These are phyloP conservation scores for Teunomyces panamensis DNA, from an alignment of 805 yeast species.

Conservation along the genomic window DNA sequence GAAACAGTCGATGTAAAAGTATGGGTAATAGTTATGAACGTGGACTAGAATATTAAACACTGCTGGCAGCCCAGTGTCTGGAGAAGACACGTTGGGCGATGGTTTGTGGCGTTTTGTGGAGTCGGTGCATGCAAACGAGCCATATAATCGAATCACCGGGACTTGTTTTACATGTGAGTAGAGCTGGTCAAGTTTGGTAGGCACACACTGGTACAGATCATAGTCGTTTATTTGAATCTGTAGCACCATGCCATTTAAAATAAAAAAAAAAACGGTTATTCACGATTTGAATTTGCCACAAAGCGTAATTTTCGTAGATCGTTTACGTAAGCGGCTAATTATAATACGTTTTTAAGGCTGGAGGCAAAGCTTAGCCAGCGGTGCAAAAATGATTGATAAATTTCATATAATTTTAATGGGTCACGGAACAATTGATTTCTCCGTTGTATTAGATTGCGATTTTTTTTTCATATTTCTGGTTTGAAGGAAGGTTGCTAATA, in stretches of 20 bases:
- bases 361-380: no score
- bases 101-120: not conserved
- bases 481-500: no score
- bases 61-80: not conserved
- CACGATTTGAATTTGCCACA: no score
- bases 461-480: no score
- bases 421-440: no score
- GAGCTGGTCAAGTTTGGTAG: conserved; percentile 52
- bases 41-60: conserved; percentile 50
- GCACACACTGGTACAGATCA: conserved; percentile 63
- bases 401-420: no score
- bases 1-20: conserved; percentile 63
- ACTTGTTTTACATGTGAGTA: conserved; percentile 44
- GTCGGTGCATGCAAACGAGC: conserved; percentile 55
- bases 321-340: not conserved
- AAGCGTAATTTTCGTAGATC: not conserved
- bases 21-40: conserved; percentile 83
- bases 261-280: not conserved
- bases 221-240: conserved; percentile 56
- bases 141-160: conserved; percentile 78
- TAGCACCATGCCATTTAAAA: not conserved
- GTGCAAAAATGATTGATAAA: no score
- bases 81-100: not conserved
- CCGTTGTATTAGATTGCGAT: no score
- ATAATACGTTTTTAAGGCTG: no score